Evolutionary conservation across 352 stramenopile genomes (phyloP).

Genomic region (Globisporangium sylvaticum): DNA sequence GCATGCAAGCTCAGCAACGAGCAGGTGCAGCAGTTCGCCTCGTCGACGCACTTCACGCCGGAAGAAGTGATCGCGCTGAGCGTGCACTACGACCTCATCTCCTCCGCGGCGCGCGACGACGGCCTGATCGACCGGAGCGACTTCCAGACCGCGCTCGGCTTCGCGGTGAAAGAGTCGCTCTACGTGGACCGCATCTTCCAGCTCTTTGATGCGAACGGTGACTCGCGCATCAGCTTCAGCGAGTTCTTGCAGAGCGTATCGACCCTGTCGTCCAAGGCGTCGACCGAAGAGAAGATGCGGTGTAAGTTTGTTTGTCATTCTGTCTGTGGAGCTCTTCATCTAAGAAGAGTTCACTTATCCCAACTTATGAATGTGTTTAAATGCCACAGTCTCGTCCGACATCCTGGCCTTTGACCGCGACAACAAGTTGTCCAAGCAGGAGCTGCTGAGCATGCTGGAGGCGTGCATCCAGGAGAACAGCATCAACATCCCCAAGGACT

Average conservation of each 20-base stretch:
- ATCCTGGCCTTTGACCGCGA: conserved; percentile 73
- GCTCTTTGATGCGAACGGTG: conserved; percentile 74
- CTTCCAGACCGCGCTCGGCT: conserved; percentile 75
- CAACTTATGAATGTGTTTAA: not conserved
- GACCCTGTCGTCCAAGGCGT: conserved; percentile 66
- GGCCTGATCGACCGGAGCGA: conserved; percentile 72
- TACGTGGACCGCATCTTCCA: conserved; percentile 83
- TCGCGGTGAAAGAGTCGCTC: conserved; percentile 76
- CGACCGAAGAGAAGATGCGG: conserved; percentile 61
- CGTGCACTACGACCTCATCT: conserved; percentile 68
- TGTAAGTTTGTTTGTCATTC: conserved; percentile 31
- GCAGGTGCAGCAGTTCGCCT: conserved; percentile 38
- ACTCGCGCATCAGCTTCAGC: conserved; percentile 77
- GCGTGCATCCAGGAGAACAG: conserved; percentile 70
- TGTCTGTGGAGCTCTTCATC: conserved; percentile 4
- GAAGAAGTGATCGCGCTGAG: conserved; percentile 62
- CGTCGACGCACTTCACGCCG: conserved; percentile 44
- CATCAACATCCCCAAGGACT: conserved; percentile 69
- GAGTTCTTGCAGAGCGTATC: conserved; percentile 78
- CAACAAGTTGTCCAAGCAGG: conserved; percentile 63
- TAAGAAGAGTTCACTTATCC: not conserved
- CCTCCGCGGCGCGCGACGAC: conserved; percentile 55
- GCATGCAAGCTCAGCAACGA: conserved; percentile 52
- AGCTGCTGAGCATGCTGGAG: conserved; percentile 69
- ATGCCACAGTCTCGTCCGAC: conserved; percentile 63